Base-by-base conservation (phyloP, 2,329 filamentous ascomycete species). In the Fusarium sublunatum region DNA sequence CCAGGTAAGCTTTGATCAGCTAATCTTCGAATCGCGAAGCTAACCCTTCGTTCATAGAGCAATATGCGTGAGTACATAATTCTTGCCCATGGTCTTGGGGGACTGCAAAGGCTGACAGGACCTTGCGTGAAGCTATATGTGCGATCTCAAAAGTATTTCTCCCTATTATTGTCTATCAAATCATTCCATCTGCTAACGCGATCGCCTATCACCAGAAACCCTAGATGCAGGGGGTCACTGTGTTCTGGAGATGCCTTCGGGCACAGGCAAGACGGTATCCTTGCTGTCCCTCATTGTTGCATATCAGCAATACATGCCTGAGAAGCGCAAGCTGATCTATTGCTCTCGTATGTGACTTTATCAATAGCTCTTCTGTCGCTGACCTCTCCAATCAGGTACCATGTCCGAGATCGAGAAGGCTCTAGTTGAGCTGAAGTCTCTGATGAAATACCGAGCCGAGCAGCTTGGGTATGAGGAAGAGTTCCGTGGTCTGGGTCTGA, bases 391-490 rank as follows among this genome's bases (percentile, higher is more conserved):
- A 28, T 13, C 22, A 88, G 86, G 86, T 80, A 99, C 95, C 53
- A 99, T 99, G 93, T 99, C 95, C 34, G 95, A 99, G 80, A 99
- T 99, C 72, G 95, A 99, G 75, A 99, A 99, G 79, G 95, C 96
- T 0, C 79, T 99, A 48, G 91, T 92, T 9, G 95, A 99, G 77
- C 76, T 99, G 69, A 93, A 95, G 75, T 89, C 88, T 24, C 79
- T 99, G 49, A 99, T 99, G 93, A 96, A 96, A 74, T 98, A 97
- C 73, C 90, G 95, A 13, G 82, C 92, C 6, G 86, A 97, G 64
- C 88, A 97, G 75, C 85, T 99, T n/a, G 95, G 95, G 1, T 83
- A 90, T 57, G 90, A 90, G 64, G 95, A 99, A 76, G 94, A 99
- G 15, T 99, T 99, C 69, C 86, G 95, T 46, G 95, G 92, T 0